Percentiles rank a stretch among this genome's conserved stretches.
These are phyloP conservation scores for Avicennia marina DNA, from an alignment of 257 asterid species.

Conservation along the genomic window DNA sequence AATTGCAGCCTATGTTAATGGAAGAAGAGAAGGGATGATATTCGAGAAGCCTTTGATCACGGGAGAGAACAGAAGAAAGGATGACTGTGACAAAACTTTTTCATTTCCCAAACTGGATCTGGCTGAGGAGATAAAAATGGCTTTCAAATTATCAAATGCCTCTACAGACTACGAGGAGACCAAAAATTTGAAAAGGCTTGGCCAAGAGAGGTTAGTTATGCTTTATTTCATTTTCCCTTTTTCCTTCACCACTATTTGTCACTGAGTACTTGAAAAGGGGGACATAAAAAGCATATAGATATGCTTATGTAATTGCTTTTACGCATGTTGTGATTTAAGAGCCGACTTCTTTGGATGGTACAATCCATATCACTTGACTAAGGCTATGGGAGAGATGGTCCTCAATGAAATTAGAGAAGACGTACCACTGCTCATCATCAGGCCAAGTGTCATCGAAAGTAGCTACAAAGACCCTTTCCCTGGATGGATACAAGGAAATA, in stretches of 20 bases:
- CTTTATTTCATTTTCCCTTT: neutral
- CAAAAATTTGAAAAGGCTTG: constrained; percentile 25
- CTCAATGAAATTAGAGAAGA: constrained; percentile 37
- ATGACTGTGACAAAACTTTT: neutral
- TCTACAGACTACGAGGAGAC: constrained; percentile 9
- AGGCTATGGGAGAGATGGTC: constrained; percentile 52
- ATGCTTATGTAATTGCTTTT: too few species aligned
- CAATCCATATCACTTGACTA: constrained; percentile 39
- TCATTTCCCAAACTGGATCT: constrained; percentile 16
- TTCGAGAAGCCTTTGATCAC: constrained; percentile 27
- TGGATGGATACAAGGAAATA: constrained; percentile 63
- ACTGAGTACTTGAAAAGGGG: too few species aligned
- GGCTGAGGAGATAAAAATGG: constrained; percentile 25
- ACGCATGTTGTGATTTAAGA: too few species aligned
- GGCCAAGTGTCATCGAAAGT: constrained; percentile 46
- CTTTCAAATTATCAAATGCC: constrained; percentile 9
- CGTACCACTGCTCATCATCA: constrained; percentile 34
- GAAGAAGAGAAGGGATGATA: too few species aligned
- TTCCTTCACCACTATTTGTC: too few species aligned
- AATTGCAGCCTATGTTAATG: too few species aligned
- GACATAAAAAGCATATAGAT: too few species aligned
- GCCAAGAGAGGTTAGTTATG: constrained; percentile 34
- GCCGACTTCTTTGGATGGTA: constrained; percentile 37
- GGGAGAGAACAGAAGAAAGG: constrained; percentile 33
- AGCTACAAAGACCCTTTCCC: constrained; percentile 34